phyloP scores from a whole-genome alignment of 1,139 yeast species.

The Groenewaldozyma auringiensis region DNA sequence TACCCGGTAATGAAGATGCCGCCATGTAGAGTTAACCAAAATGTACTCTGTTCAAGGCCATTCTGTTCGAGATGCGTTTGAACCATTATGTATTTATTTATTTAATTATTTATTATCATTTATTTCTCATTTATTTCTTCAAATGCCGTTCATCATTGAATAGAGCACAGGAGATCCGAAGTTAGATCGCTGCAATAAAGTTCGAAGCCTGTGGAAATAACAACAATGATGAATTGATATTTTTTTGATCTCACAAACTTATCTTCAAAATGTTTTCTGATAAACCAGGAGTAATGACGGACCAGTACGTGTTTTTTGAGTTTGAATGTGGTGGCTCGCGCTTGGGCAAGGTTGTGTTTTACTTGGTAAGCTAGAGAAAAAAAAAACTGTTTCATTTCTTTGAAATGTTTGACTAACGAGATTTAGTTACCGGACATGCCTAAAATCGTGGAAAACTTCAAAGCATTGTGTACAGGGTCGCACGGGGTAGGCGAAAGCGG shows the following conservation, averaged over 20 bases:
- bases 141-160: no score
- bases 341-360: background rate
- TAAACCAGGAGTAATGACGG: no score
- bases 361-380: background rate
- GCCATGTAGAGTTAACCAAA: background rate
- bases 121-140: no score
- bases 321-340: background rate
- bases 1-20: background rate
- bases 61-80: background rate
- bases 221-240: no score
- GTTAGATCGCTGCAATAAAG: no score
- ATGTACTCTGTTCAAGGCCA: background rate
- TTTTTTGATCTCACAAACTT: no score
- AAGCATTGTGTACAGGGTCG: constrained; percentile 85
- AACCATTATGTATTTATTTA: no score
- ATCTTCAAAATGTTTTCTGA: no score
- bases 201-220: no score
- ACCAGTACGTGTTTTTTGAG: background rate
- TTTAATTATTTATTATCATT: no score
- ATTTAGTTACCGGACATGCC: constrained; percentile 48
- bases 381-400: no score
- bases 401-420: background rate
- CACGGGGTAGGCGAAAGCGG: constrained; percentile 62
- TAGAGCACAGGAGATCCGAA: no score
- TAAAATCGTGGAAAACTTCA: constrained; percentile 86